phyloP scores from a whole-genome alignment of 2,329 filamentous ascomycete species.

The Ophiostoma perfectum region DNA sequence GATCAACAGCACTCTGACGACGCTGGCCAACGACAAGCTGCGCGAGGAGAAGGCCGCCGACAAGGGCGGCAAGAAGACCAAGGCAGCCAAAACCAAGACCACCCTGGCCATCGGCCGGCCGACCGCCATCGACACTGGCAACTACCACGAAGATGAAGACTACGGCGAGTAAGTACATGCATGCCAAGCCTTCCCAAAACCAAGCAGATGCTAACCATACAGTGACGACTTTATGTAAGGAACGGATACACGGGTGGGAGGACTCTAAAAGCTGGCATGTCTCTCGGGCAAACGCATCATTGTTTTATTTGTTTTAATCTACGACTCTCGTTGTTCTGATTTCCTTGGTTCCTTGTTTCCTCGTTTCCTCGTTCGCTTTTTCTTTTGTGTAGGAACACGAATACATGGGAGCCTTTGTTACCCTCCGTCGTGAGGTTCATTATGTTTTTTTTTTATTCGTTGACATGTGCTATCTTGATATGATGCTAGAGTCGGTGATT shows the following conservation, averaged over 20 bases:
- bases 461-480: too few species aligned
- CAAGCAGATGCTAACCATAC: conserved; percentile 11
- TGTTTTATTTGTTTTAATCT: conserved; percentile 18
- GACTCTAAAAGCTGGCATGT: conserved; percentile 6
- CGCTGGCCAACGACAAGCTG: conserved; percentile 94
- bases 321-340: conserved; percentile 9
- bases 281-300: background rate
- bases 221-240: conserved; percentile 69
- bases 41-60: conserved; percentile 94
- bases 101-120: conserved; percentile 63
- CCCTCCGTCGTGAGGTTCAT: background rate
- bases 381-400: too few species aligned
- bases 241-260: background rate
- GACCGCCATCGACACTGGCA: conserved; percentile 61
- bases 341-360: too few species aligned
- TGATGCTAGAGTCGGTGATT: too few species aligned
- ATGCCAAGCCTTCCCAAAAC: background rate
- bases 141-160: conserved; percentile 61
- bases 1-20: conserved; percentile 79
- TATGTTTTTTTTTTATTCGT: background rate
- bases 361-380: too few species aligned
- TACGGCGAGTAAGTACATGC: conserved; percentile 70
- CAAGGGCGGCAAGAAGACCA: conserved; percentile 93
- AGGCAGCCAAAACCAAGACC: conserved; percentile 93
- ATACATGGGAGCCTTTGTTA: background rate